Percentiles rank a stretch among this genome's conserved stretches.
These are phyloP conservation scores for Cladosporium sp. DNA, from an alignment of 2,329 filamentous ascomycete species.

Conservation along the genomic window DNA sequence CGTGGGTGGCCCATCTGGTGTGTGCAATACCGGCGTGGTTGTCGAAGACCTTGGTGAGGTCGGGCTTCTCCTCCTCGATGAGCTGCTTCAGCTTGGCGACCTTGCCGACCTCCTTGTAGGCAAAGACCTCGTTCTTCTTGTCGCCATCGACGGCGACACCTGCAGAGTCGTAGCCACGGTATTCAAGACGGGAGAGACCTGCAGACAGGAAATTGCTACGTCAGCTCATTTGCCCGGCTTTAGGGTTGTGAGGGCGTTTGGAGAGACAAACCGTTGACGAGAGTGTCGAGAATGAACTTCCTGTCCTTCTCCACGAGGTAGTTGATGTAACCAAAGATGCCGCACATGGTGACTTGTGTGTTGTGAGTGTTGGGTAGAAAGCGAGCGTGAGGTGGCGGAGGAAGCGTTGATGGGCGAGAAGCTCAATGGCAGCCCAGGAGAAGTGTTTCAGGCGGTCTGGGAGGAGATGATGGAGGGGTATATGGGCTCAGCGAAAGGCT, in stretches of 20 bases:
- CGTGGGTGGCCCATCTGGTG: conserved; percentile 98
- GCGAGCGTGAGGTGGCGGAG: neutral
- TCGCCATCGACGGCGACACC: conserved; percentile 94
- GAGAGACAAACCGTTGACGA: conserved; percentile 78
- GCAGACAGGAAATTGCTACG: conserved; percentile 23
- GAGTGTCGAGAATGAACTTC: conserved; percentile 89
- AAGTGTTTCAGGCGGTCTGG: conserved; percentile 4
- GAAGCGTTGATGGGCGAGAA: neutral
- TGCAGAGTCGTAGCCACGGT: conserved; percentile 97
- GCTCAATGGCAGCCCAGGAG: neutral
- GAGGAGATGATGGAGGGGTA: neutral
- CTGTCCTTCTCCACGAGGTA: conserved; percentile 99
- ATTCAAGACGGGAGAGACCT: conserved; percentile 94
- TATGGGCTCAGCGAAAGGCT: neutral
- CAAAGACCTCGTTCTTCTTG: conserved; percentile 96
- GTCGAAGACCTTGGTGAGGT: conserved; percentile 90
- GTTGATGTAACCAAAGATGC: conserved; percentile 98
- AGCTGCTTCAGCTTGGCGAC: conserved; percentile 93
- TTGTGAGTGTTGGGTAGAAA: neutral
- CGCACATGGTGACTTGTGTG: conserved; percentile 30
- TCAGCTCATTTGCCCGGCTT: conserved; percentile 15
- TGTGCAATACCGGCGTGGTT: conserved; percentile 98
- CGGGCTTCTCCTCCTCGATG: conserved; percentile 75
- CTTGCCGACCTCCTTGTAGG: conserved; percentile 99
- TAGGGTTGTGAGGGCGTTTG: neutral